Evolutionary conservation across 495 filamentous ascomycete genomes (phyloP).

Genomic region (Penicillium maclennaniae): DNA sequence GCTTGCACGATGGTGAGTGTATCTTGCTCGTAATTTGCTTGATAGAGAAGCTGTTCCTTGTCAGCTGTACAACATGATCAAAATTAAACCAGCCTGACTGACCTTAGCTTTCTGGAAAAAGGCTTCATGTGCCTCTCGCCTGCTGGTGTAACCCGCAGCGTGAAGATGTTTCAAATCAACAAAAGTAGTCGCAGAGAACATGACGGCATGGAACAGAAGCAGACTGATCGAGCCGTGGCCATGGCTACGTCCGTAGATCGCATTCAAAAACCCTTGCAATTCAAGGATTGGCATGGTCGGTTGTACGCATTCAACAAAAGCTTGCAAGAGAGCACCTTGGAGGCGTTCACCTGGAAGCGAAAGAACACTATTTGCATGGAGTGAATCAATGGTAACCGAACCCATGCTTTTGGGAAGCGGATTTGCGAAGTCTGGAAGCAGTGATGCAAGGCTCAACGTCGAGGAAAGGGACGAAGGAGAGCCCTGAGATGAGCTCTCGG

Average conservation of each 20-base stretch:
- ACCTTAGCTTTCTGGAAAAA: conserved; percentile 18
- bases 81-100: background rate
- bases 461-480: background rate
- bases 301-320: conserved; percentile 19
- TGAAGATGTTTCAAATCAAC: conserved; percentile 16
- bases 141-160: conserved; percentile 11
- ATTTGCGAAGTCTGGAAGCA: conserved; percentile 17
- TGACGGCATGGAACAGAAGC: conserved; percentile 18
- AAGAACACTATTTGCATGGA: conserved; percentile 15
- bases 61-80: background rate
- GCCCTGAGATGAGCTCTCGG: background rate
- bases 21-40: conserved; percentile 16
- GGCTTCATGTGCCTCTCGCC: conserved; percentile 17
- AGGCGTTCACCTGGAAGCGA: conserved; percentile 9
- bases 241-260: conserved; percentile 4
- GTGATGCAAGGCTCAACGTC: background rate
- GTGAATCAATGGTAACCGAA: conserved; percentile 8
- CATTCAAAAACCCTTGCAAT: conserved; percentile 10
- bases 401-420: conserved; percentile 14
- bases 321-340: conserved; percentile 14
- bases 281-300: conserved; percentile 20
- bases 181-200: conserved; percentile 17
- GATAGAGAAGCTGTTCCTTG: conserved; percentile 13
- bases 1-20: conserved; percentile 12
- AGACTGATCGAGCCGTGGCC: conserved; percentile 17